These are phyloP conservation scores for Fomitopsis pinicola DNA, from an alignment of 1,284 basidiomycete species.

Conservation along the genomic window DNA sequence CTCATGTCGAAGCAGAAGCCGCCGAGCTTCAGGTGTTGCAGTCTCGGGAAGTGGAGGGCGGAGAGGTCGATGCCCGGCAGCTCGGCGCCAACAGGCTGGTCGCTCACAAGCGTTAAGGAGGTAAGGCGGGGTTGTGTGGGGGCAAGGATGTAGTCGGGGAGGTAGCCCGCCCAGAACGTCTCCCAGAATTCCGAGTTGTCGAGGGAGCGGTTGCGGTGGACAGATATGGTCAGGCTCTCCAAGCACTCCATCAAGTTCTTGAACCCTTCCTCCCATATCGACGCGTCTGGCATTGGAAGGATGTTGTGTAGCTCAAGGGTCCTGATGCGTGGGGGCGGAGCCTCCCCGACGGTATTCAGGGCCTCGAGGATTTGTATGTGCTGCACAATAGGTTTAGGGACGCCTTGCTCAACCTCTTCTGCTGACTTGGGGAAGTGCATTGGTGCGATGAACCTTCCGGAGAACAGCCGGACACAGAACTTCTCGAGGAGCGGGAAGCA, in stretches of 20 bases:
- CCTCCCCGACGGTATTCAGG: background rate
- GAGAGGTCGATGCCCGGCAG: slow-evolving; percentile 13
- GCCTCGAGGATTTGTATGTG: background rate
- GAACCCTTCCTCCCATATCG: slow-evolving; percentile 3
- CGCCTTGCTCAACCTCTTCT: background rate
- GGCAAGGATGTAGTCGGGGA: slow-evolving; percentile 14
- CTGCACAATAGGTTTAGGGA: background rate
- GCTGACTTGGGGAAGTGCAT: background rate
- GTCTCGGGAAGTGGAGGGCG: slow-evolving; percentile 15
- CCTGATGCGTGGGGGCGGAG: background rate
- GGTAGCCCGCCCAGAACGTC: slow-evolving; percentile 16
- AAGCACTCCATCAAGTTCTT: slow-evolving; percentile 10
- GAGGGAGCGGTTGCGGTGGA: slow-evolving; percentile 10
- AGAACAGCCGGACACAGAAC: background rate
- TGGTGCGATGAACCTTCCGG: background rate
- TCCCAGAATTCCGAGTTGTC: slow-evolving; percentile 13
- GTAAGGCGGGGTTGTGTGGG: slow-evolving; percentile 13
- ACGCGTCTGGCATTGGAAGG: background rate
- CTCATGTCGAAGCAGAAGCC: slow-evolving; percentile 14
- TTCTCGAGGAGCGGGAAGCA: background rate
- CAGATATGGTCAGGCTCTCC: slow-evolving; percentile 10
- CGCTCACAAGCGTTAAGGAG: slow-evolving; percentile 17
- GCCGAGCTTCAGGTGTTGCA: slow-evolving; percentile 12
- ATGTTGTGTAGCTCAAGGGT: background rate
- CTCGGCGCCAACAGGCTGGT: slow-evolving; percentile 15